phyloP scores from a whole-genome alignment of 805 yeast genomes.

The Torulaspora quercuum region DNA sequence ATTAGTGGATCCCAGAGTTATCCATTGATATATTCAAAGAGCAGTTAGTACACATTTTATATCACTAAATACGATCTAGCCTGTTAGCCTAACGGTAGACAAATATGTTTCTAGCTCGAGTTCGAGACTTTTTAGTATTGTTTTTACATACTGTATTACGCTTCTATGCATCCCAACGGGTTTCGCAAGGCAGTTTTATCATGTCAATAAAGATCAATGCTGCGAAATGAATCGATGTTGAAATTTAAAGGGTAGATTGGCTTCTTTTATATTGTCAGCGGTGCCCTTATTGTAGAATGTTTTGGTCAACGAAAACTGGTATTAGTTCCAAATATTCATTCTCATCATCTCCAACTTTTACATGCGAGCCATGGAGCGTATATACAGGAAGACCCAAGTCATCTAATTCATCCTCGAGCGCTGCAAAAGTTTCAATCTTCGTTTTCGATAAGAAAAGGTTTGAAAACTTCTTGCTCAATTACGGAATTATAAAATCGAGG shows the following conservation, averaged over 20 bases:
- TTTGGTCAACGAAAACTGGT: conserved; percentile 45
- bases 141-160: no score
- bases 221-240: no score
- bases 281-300: conserved; percentile 17
- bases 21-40: no score
- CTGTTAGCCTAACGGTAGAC: neutral
- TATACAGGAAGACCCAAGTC: conserved; percentile 76
- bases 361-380: conserved; percentile 77
- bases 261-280: no score
- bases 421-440: conserved; percentile 68
- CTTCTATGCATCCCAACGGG: no score
- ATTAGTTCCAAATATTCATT: conserved; percentile 65
- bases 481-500: conserved; percentile 48
- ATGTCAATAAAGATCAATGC: no score
- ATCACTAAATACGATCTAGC: neutral
- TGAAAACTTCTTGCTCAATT: conserved; percentile 50
- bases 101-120: neutral
- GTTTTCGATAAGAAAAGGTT: conserved; percentile 78
- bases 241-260: no score
- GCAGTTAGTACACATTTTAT: no score
- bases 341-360: conserved; percentile 66
- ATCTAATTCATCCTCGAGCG: conserved; percentile 39
- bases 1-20: no score
- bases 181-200: no score
- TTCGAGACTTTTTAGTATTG: neutral